Evolutionary conservation across 2,329 filamentous ascomycete genomes (phyloP).

Genomic region (Ophiostoma montium): DNA sequence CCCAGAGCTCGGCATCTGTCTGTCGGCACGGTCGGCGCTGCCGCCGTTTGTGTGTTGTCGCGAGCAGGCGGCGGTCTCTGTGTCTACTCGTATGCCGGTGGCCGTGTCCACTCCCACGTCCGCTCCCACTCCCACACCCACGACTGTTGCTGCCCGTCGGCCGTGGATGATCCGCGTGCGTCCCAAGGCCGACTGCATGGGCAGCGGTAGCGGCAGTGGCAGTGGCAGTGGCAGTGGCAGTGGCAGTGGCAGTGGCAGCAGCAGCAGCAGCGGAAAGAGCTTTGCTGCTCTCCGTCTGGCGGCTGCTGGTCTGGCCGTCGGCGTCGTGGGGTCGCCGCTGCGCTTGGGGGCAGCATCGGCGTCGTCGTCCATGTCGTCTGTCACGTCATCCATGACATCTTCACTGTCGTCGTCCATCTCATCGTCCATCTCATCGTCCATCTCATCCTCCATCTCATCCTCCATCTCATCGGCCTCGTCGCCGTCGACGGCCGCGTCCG

Average conservation of each 20-base stretch:
- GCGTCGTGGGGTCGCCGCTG: conserved; percentile 1
- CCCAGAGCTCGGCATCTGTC: neutral
- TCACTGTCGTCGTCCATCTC: neutral
- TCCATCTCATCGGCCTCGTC: no score
- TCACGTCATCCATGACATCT: no score
- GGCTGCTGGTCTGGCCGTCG: conserved; percentile 4
- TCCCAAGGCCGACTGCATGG: neutral
- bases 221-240: neutral
- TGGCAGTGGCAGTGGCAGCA: no score
- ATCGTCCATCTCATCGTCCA: no score
- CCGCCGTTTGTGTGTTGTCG: neutral
- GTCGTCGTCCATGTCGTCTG: neutral
- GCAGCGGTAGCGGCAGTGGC: neutral
- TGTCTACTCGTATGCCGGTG: neutral
- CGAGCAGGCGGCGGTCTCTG: neutral
- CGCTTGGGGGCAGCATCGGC: neutral
- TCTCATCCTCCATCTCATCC: no score
- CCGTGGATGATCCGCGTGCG: neutral
- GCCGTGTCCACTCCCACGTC: neutral
- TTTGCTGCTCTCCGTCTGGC: neutral
- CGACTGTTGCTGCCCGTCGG: no score
- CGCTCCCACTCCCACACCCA: neutral
- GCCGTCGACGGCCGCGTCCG: no score
- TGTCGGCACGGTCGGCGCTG: conserved; percentile 2
- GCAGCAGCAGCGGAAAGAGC: no score